Evolutionary conservation across 768 basidiomycete genomes (phyloP).

Genomic region (Boletus patriciae): DNA sequence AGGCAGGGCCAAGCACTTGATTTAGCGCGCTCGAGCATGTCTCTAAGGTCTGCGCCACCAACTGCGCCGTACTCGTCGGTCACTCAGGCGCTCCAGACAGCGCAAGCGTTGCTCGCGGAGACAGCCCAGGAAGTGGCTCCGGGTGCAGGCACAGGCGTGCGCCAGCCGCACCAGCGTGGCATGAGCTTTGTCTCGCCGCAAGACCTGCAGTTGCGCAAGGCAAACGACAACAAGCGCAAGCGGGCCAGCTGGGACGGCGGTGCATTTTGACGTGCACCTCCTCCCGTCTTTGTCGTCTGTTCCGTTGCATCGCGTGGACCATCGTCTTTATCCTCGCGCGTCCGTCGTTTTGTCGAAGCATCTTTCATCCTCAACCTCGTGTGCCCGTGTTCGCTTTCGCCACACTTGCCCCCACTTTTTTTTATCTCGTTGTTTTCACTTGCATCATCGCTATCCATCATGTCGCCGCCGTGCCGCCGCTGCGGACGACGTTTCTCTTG

Average conservation of each 20-base stretch:
- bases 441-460: conserved; percentile 31
- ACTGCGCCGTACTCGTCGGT: conserved; percentile 27
- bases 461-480: conserved; percentile 6
- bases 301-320: conserved; percentile 8
- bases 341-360: conserved; percentile 8
- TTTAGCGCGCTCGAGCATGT: conserved; percentile 42
- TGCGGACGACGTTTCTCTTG: conserved; percentile 7
- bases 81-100: conserved; percentile 35
- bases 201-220: conserved; percentile 48
- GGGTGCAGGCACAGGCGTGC: conserved; percentile 4
- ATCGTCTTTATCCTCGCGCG: conserved; percentile 9
- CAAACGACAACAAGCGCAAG: conserved; percentile 55
- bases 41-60: conserved; percentile 30
- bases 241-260: conserved; percentile 58
- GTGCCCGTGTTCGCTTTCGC: conserved; percentile 13
- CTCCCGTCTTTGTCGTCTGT: background rate
- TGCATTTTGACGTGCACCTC: conserved; percentile 23
- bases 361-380: background rate
- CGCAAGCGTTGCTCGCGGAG: conserved; percentile 31
- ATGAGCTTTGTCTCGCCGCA: conserved; percentile 55
- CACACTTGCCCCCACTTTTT: background rate
- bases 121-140: conserved; percentile 11
- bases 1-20: conserved; percentile 53
- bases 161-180: conserved; percentile 44
- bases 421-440: conserved; percentile 11